A percentile compares a stretch with the other conserved stretches of the same genome.
phyloP scores from a whole-genome alignment of 768 basidiomycete genomes.

The Boletus reticulatus region DNA sequence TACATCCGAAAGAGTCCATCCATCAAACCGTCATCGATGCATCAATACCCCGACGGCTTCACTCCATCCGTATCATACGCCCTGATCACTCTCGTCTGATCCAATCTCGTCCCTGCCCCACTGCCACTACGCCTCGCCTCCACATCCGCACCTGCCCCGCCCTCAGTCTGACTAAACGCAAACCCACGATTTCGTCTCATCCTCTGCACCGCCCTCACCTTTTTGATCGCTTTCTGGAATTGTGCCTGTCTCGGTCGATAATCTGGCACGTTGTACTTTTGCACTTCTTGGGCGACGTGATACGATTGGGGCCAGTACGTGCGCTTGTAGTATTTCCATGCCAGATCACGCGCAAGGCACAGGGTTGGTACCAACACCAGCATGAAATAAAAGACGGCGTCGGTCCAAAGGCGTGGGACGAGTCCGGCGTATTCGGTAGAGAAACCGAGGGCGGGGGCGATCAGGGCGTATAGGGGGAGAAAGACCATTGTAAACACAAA shows the following conservation, averaged over 20 bases:
- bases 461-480: constrained; percentile 84
- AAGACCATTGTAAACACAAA: constrained; percentile 96
- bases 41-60: constrained; percentile 73
- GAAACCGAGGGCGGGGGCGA: constrained; percentile 85
- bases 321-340: constrained; percentile 96
- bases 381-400: constrained; percentile 86
- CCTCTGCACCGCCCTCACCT: constrained; percentile 96
- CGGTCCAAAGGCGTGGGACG: constrained; percentile 87
- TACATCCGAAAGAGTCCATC: not conserved
- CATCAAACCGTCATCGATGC: too few species aligned
- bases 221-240: constrained; percentile 99
- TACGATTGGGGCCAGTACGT: constrained; percentile 92
- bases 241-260: constrained; percentile 98
- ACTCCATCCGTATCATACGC: constrained; percentile 85
- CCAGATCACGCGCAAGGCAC: constrained; percentile 85
- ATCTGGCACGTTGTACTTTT: constrained; percentile 97
- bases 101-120: constrained; percentile 46
- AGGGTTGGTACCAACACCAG: constrained; percentile 81
- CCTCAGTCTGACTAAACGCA: constrained; percentile 97
- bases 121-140: not conserved
- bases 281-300: constrained; percentile 98
- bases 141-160: constrained; percentile 43
- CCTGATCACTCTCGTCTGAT: constrained; percentile 81
- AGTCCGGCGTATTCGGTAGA: constrained; percentile 90
- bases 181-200: constrained; percentile 97